Conservation (phyloP, 495 filamentous ascomycete species). For the Aspergillus bertholletiae region DNA sequence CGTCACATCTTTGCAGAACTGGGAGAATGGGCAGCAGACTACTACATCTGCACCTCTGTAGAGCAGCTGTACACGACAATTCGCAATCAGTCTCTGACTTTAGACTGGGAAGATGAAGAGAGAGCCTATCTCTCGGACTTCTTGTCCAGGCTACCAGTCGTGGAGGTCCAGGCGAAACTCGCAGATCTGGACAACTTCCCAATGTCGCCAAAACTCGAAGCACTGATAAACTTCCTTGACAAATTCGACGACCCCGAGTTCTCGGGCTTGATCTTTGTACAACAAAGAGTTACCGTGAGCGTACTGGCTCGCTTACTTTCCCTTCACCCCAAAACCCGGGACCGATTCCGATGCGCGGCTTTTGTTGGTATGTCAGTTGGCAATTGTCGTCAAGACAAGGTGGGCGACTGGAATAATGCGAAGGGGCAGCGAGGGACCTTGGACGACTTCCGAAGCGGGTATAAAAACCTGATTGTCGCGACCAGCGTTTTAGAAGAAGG, state of each 20-base stretch:
- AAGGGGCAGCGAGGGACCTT: constrained; percentile 59
- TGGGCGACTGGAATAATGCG: constrained; percentile 58
- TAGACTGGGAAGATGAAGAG: constrained; percentile 49
- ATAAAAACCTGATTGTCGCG: constrained; percentile 73
- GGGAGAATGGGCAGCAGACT: constrained; percentile 71
- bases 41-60: constrained; percentile 61
- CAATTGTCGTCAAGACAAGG: constrained; percentile 40
- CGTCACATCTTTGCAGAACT: constrained; percentile 55
- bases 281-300: constrained; percentile 65
- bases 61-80: constrained; percentile 38
- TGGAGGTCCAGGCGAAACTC: constrained; percentile 18
- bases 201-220: constrained; percentile 50
- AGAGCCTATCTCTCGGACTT: constrained; percentile 56
- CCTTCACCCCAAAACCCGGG: constrained; percentile 51
- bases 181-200: constrained; percentile 17
- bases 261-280: constrained; percentile 75
- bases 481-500: constrained; percentile 91
- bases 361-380: constrained; percentile 71
- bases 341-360: constrained; percentile 52
- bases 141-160: constrained; percentile 42
- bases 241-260: constrained; percentile 42
- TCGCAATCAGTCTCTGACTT: constrained; percentile 26
- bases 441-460: constrained; percentile 63
- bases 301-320: constrained; percentile 66
- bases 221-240: constrained; percentile 52